Percentiles rank a stretch among this genome's conserved stretches.
phyloP scores from a whole-genome alignment of 2,329 filamentous ascomycete genomes.

The Elsinoe batatas region DNA sequence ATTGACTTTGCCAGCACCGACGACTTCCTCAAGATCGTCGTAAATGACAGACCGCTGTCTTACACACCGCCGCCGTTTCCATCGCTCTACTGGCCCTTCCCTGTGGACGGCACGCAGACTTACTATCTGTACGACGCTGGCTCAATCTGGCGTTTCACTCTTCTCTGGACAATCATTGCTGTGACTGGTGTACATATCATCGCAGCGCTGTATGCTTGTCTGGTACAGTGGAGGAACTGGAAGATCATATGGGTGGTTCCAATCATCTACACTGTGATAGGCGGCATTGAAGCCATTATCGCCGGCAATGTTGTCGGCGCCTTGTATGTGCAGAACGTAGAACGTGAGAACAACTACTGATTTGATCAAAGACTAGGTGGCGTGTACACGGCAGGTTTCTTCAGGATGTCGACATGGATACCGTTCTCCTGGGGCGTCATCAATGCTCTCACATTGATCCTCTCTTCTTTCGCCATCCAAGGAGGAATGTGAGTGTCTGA shows the following conservation, averaged over 20 bases:
- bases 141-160: slow-evolving; percentile 80
- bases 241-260: slow-evolving; percentile 60
- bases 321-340: slow-evolving; percentile 48
- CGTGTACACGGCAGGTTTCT: slow-evolving; percentile 72
- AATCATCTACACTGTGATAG: slow-evolving; percentile 59
- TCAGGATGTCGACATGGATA: slow-evolving; percentile 89
- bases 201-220: slow-evolving; percentile 60
- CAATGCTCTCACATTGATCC: slow-evolving; percentile 69
- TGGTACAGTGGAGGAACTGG: slow-evolving; percentile 54
- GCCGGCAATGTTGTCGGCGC: slow-evolving; percentile 74
- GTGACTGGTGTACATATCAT: slow-evolving; percentile 66
- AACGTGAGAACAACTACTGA: slow-evolving; percentile 15
- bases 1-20: slow-evolving; percentile 15
- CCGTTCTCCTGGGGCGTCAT: slow-evolving; percentile 81
- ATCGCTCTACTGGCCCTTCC: slow-evolving; percentile 66
- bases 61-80: slow-evolving; percentile 68
- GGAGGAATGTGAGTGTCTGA: slow-evolving; percentile 56
- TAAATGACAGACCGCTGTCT: slow-evolving; percentile 41
- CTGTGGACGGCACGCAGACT: slow-evolving; percentile 45
- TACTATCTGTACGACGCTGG: slow-evolving; percentile 60
- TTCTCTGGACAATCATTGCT: slow-evolving; percentile 76
- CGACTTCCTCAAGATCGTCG: slow-evolving; percentile 37
- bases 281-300: slow-evolving; percentile 65
- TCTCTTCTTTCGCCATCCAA: slow-evolving; percentile 89
- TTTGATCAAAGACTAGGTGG: slow-evolving; percentile 54